phyloP scores from a whole-genome alignment of 2,329 filamentous ascomycete genomes.

The Neonectria magnoliae region DNA sequence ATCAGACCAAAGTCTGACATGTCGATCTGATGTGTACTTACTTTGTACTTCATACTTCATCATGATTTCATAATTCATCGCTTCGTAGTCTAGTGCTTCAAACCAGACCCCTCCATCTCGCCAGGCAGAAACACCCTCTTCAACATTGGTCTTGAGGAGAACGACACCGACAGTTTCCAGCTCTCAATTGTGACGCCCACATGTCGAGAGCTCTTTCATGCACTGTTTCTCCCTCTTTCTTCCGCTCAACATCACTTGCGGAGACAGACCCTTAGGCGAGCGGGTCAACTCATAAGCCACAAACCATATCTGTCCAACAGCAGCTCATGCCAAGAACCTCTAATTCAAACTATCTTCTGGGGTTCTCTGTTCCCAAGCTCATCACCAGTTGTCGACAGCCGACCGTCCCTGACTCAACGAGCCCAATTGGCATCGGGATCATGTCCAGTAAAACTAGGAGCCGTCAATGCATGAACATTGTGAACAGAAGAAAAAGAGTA shows the following conservation, averaged over 20 bases:
- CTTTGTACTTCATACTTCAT: conserved; percentile 6
- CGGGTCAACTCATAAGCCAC: conserved; percentile 1
- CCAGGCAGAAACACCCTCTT: conserved; percentile 28
- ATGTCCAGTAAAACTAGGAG: not conserved
- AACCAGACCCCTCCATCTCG: not conserved
- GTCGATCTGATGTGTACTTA: conserved; percentile 2
- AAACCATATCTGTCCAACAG: conserved; percentile 2
- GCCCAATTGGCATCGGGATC: too few species aligned
- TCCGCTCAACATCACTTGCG: conserved; percentile 1
- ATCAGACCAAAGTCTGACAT: not conserved
- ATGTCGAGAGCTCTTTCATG: not conserved
- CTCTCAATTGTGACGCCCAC: not conserved
- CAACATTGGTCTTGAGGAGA: not conserved
- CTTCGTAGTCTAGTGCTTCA: not conserved
- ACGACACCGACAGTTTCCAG: not conserved
- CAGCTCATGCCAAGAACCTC: not conserved
- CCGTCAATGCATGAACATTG: not conserved
- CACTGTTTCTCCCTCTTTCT: not conserved
- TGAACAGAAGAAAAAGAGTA: too few species aligned
- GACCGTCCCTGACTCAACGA: not conserved
- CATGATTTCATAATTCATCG: conserved; percentile 11
- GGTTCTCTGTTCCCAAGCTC: not conserved
- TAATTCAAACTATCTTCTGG: not conserved
- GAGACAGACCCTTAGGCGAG: not conserved
- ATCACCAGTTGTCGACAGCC: too few species aligned